phyloP scores from a whole-genome alignment of 1,284 basidiomycete genomes.

The Exsudoporus floridanus region DNA sequence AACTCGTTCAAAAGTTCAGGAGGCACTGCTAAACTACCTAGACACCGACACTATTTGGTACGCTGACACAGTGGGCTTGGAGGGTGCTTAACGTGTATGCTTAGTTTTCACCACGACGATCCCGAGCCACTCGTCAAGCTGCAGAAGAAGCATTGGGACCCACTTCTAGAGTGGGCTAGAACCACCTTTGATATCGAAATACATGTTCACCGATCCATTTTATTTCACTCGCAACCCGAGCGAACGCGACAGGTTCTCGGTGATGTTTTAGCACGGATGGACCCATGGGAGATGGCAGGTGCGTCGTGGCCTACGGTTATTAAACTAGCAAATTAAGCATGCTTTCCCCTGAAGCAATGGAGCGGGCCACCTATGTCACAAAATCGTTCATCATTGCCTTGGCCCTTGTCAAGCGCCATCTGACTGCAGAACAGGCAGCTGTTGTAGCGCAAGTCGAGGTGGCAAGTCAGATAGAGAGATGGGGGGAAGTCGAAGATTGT shows the following conservation, averaged over 20 bases:
- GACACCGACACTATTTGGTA: constrained; percentile 97
- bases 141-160: constrained; percentile 89
- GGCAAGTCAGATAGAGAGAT: constrained; percentile 89
- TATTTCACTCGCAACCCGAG: constrained; percentile 65
- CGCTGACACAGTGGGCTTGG: constrained; percentile 20
- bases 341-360: constrained; percentile 65
- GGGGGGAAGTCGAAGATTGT: constrained; percentile 99
- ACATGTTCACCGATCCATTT: constrained; percentile 64
- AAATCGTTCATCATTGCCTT: constrained; percentile 92
- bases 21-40: constrained; percentile 81
- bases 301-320: constrained; percentile 29
- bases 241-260: constrained; percentile 65
- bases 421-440: constrained; percentile 84
- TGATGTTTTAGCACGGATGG: constrained; percentile 59
- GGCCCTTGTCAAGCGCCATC: constrained; percentile 74
- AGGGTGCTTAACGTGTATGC: constrained; percentile 5
- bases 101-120: constrained; percentile 80
- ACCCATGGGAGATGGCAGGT: constrained; percentile 89
- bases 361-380: constrained; percentile 85
- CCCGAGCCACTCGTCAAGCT: constrained; percentile 76
- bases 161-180: constrained; percentile 79
- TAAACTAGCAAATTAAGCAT: neutral
- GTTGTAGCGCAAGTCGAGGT: constrained; percentile 91
- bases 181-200: constrained; percentile 68
- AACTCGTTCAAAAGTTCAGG: constrained; percentile 65